Evolutionary conservation across 2,329 filamentous ascomycete genomes (phyloP).

Genomic region (Aspergillus unguis): DNA sequence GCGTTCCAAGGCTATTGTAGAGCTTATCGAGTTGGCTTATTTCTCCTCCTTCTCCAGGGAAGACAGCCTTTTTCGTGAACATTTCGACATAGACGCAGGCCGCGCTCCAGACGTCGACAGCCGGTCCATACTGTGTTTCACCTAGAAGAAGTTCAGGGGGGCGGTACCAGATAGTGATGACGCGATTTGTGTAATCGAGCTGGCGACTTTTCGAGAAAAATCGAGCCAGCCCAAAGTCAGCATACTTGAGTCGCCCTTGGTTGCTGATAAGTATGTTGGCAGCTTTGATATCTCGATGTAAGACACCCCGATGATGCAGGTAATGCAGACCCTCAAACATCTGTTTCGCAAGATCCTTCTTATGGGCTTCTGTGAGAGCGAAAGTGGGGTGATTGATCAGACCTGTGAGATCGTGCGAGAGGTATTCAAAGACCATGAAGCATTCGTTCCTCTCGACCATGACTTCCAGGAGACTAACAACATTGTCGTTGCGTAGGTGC

Average conservation of each 20-base stretch:
- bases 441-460: slow-evolving; percentile 99
- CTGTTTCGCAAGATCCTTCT: slow-evolving; percentile 88
- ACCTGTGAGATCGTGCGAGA: slow-evolving; percentile 93
- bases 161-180: slow-evolving; percentile 98
- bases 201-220: slow-evolving; percentile 93
- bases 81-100: slow-evolving; percentile 97
- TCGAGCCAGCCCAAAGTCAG: slow-evolving; percentile 91
- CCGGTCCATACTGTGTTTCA: slow-evolving; percentile 84
- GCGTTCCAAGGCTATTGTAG: slow-evolving; percentile 88
- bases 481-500: slow-evolving; percentile 82
- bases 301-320: slow-evolving; percentile 84
- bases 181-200: slow-evolving; percentile 94
- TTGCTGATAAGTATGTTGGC: slow-evolving; percentile 95
- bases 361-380: slow-evolving; percentile 76
- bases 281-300: slow-evolving; percentile 97
- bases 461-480: slow-evolving; percentile 86
- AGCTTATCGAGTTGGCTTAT: slow-evolving; percentile 95
- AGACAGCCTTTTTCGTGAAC: slow-evolving; percentile 88
- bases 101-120: slow-evolving; percentile 94
- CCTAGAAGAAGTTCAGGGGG: slow-evolving; percentile 86
- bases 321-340: slow-evolving; percentile 94
- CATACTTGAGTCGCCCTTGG: slow-evolving; percentile 82
- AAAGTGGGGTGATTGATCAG: slow-evolving; percentile 93
- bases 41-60: slow-evolving; percentile 93
- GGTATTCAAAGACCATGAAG: slow-evolving; percentile 99